A percentile compares a stretch with the other conserved stretches of the same genome.
These are phyloP conservation scores for Colletotrichum lindemuthianum DNA, from an alignment of 2,329 filamentous ascomycete genomes.

Conservation along the genomic window DNA sequence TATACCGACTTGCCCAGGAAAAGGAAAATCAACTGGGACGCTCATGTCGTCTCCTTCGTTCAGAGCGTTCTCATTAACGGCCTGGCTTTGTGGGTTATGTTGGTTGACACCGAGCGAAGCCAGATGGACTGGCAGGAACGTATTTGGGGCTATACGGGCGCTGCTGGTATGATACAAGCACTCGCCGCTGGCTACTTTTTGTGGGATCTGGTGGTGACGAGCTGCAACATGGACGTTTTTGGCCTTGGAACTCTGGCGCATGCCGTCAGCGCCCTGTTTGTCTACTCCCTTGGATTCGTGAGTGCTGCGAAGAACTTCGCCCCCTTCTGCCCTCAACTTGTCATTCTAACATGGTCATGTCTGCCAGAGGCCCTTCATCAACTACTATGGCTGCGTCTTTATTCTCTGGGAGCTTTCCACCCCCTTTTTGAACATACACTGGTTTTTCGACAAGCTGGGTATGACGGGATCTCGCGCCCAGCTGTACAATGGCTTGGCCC, in stretches of 20 bases:
- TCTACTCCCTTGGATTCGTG: conserved; percentile 84
- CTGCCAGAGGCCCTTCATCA: conserved; percentile 79
- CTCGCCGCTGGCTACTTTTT: conserved; percentile 85
- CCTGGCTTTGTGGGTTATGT: conserved; percentile 80
- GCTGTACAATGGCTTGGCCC: conserved; percentile 79
- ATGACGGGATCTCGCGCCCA: conserved; percentile 80
- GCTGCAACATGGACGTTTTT: conserved; percentile 75
- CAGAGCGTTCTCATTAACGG: conserved; percentile 78
- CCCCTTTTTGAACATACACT: conserved; percentile 88
- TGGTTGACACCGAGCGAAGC: conserved; percentile 72
- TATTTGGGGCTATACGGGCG: conserved; percentile 82
- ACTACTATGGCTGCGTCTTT: conserved; percentile 83
- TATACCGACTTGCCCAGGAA: conserved; percentile 74
- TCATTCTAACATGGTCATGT: conserved; percentile 21
- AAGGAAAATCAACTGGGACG: conserved; percentile 80
- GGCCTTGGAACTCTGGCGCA: conserved; percentile 82
- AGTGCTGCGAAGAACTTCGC: conserved; percentile 48
- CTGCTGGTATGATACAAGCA: conserved; percentile 77
- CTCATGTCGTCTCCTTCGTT: conserved; percentile 84
- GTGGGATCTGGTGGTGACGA: conserved; percentile 81
- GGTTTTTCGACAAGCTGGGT: conserved; percentile 89
- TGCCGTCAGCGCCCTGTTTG: conserved; percentile 76
- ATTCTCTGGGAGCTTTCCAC: conserved; percentile 89
- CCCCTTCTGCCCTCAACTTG: conserved; percentile 25
- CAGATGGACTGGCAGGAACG: conserved; percentile 74